Evolutionary conservation across 2,329 filamentous ascomycete genomes (phyloP), one percentile per base, ranked within the genome.

Genomic region (Phaeomoniella chlamydospora): DNA sequence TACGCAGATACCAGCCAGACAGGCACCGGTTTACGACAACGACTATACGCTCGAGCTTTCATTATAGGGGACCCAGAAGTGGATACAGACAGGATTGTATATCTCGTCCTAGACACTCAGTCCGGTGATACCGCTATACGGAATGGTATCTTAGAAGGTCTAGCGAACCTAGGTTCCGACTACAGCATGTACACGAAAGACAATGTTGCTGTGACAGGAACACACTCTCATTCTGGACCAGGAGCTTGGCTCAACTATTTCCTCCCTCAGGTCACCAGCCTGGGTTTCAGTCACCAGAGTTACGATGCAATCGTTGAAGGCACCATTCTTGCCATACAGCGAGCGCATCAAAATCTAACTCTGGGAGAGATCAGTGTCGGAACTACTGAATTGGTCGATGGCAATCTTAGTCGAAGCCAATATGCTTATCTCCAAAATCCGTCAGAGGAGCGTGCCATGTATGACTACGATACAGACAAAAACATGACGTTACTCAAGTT

Each of bases 211-310:
- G 72, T 96, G 15, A 93, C 85, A 0, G 88, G 87, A 37, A 96
- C 88, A 0, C 88, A 96, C 56, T 90, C 83, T 16, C 88, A 96
- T 59, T 79, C 86, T 15, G 88, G 87, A 0, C 87, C 88, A 0
- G 88, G 82, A 2, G 88, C 81, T 4, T 96, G 86, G 85, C 67
- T 92, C 53, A 96, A 96, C 58, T 96, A 94, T 52, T 69, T 96
- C 6, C 67, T 94, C 4, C 88, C 87, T 5, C 87, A 94, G 52
- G 80, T 96, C 44, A 90, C 88, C 0, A 87, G 77, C 49, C 70
- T 80, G 39, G 88, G 88, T 0, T 94, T 94, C 48, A 72, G 85
- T 56, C 75, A 77, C 49, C 82, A 92, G 55, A 92, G 83, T 49
- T 93, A 93, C 51, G 70, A 78, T 43, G 86, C 88, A 17, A 85